Conservation (phyloP, 1,284 basidiomycete genomes). For the Testicularia cyperi region DNA sequence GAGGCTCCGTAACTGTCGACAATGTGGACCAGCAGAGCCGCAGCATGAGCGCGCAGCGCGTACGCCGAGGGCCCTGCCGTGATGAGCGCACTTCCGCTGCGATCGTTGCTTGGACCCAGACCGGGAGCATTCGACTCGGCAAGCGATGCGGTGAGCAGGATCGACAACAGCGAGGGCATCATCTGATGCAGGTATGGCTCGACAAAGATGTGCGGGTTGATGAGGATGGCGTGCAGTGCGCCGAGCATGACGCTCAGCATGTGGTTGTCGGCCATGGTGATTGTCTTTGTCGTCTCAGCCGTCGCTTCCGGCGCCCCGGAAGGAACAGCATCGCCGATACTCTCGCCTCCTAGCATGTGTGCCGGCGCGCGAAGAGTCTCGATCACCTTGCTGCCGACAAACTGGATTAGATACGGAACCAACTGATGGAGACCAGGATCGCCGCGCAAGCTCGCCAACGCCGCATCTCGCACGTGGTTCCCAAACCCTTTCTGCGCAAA, state of each 20-base stretch:
- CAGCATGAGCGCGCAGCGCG: conserved; percentile 41
- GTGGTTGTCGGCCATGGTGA: conserved; percentile 32
- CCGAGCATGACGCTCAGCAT: conserved; percentile 49
- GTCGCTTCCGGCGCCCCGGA: conserved; percentile 5
- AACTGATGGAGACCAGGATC: conserved; percentile 92
- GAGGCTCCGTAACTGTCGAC: conserved; percentile 66
- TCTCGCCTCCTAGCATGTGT: too few relatives aligned
- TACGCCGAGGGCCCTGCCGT: conserved; percentile 26
- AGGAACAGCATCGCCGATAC: conserved; percentile 4
- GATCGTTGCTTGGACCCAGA: too few relatives aligned
- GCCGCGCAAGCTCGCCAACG: conserved; percentile 80
- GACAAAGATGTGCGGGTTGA: conserved; percentile 81
- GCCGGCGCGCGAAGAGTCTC: conserved; percentile 58
- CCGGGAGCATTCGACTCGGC: conserved; percentile 58
- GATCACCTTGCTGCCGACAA: conserved; percentile 76
- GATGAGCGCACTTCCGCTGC: conserved; percentile 19
- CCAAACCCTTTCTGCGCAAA: conserved; percentile 45
- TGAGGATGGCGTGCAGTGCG: conserved; percentile 50
- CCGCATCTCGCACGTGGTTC: conserved; percentile 67
- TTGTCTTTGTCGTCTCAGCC: conserved; percentile 19
- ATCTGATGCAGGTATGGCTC: conserved; percentile 96
- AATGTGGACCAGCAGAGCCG: conserved; percentile 76
- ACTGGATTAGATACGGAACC: conserved; percentile 91
- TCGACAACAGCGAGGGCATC: conserved; percentile 85
- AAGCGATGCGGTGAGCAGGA: conserved; percentile 80